A percentile compares a stretch with the other conserved stretches of the same genome.
Conservation (phyloP, 352 stramenopile genomes). For the Phytophthora pinifolia region DNA sequence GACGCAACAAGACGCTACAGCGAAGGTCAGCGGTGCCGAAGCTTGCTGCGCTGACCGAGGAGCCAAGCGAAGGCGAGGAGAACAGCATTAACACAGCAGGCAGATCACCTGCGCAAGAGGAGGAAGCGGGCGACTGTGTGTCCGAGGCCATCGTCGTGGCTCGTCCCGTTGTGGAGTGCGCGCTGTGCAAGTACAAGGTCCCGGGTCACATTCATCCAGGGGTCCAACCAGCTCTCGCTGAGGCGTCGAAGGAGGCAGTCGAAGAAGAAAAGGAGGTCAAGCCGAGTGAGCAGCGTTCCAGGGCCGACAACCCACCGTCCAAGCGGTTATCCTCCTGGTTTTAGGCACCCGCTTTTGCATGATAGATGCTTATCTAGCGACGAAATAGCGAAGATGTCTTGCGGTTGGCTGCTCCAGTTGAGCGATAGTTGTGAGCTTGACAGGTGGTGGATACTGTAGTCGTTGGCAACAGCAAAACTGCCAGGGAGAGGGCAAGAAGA, state of each 20-base stretch:
- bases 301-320: slow-evolving; percentile 17
- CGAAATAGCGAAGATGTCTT: no score
- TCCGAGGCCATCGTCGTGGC: slow-evolving; percentile 14
- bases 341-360: slow-evolving; percentile 18
- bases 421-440: no score
- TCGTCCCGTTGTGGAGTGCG: slow-evolving; percentile 34
- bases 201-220: slow-evolving; percentile 50
- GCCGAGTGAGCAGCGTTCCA: slow-evolving; percentile 17
- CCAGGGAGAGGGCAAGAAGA: no score
- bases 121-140: slow-evolving; percentile 1
- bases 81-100: slow-evolving; percentile 3
- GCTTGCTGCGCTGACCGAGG: slow-evolving; percentile 46
- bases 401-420: no score
- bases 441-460: no score
- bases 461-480: no score
- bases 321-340: slow-evolving; percentile 64
- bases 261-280: slow-evolving; percentile 6
- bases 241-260: neutral
- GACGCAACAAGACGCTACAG: slow-evolving; percentile 48
- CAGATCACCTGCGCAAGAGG: neutral
- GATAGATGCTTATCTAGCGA: neutral
- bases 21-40: slow-evolving; percentile 38
- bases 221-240: slow-evolving; percentile 9
- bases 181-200: slow-evolving; percentile 66
- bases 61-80: slow-evolving; percentile 29